Base-by-base conservation (phyloP, 371 early-diverging fungal genomes). In the Mucor racemosus region DNA sequence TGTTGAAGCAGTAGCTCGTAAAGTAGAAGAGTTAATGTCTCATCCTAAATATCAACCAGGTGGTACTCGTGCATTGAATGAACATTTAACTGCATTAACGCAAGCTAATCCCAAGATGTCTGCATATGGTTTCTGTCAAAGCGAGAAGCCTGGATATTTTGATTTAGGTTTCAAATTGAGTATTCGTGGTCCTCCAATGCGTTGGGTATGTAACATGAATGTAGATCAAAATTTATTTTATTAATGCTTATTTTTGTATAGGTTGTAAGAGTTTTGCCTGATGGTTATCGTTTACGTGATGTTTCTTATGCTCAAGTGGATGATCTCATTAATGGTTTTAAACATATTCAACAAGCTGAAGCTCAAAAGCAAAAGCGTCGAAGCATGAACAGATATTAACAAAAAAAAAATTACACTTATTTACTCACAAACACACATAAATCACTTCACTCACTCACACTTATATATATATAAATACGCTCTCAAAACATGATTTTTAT, bases 1-100 rank as follows among this genome's bases (percentile, higher is more conserved):
- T 68, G 86, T 98, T 14, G 96, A 97, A 73, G 90, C 96, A 0
- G 88, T 94, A 63, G 79, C 83, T 46, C 82, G 83, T 50, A 89
- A 88, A 68, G 86, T 91, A 3, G 87, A 90, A 41, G 86, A 88
- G 38, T 76, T 91, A 31, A 86, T 84, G 77, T 73, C 81, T 7
- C 88, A 84, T 71, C 81, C 84, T 15, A 92, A 92, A 74, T 95
- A 75, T 76, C 76, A 80, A 33, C 60, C 75, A 1, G 82, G 83
- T 40, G 79, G 80, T 9, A 56, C 63, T 9, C 53, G 68, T 42
- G 72, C 68, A n/a, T 64, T 87, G 68, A 82, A 75, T 50, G 71
- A 78, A 1, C 76, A 79, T 54, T 63, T 84, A 7, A 69, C 69
- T 0, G 69, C 75, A 1, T 67, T 72, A 8, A 81, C 81, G 5